A percentile compares a stretch with the other conserved stretches of the same genome.
Evolutionary conservation across 805 yeast species (phyloP).

Genomic region (Wickerhamomyces chaumierensis): DNA sequence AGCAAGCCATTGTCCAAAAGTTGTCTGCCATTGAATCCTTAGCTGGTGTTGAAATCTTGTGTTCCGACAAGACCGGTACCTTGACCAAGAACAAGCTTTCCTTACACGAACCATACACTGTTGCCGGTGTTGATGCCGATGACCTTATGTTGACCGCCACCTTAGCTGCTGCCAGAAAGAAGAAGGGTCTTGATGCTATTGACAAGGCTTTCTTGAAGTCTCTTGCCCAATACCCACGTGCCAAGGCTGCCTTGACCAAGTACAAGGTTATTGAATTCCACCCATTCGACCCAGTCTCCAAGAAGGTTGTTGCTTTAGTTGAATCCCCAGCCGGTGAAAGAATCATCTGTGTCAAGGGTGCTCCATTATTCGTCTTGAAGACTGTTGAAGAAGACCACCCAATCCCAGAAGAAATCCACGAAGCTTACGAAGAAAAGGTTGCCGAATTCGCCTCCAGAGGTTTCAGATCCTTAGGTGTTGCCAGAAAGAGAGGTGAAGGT

Average conservation of each 20-base stretch:
- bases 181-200: conserved; percentile 96
- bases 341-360: conserved; percentile 94
- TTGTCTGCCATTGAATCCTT: conserved; percentile 93
- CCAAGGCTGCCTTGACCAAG: conserved; percentile 84
- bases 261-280: conserved; percentile 93
- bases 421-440: conserved; percentile 92
- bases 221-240: conserved; percentile 79
- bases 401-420: conserved; percentile 86
- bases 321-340: conserved; percentile 95
- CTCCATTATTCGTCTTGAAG: conserved; percentile 92
- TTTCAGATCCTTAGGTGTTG: conserved; percentile 97
- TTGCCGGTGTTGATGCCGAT: conserved; percentile 92
- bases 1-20: conserved; percentile 94
- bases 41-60: conserved; percentile 95
- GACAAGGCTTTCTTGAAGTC: conserved; percentile 95
- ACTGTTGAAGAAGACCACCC: conserved; percentile 97
- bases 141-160: conserved; percentile 96
- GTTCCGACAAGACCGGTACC: conserved; percentile 98
- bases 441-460: conserved; percentile 98
- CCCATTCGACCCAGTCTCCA: conserved; percentile 96
- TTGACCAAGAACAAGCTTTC: conserved; percentile 95
- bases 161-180: conserved; percentile 95
- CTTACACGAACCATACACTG: conserved; percentile 94
- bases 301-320: conserved; percentile 90
- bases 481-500: conserved; percentile 96